Evolutionary conservation across 192 early-diverging fungal genomes (phyloP), one percentile per base, ranked within the genome.

Genomic region (Spizellomyces sp.): DNA sequence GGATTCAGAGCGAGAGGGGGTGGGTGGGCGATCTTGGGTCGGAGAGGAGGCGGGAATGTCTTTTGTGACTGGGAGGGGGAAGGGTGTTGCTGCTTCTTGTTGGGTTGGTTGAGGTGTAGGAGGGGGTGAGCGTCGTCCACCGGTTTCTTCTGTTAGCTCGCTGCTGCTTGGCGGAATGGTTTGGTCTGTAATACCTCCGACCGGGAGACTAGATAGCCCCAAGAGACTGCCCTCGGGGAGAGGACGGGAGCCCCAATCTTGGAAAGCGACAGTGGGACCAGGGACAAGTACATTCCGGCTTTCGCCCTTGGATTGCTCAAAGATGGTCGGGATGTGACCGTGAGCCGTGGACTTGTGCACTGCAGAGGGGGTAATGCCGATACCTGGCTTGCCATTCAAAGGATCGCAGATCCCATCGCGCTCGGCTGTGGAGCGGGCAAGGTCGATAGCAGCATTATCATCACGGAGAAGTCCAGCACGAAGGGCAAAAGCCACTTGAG

Each of bases 401-500:
- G 66, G 42, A 6, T 17, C 17, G 10, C 19, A 5, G 22, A 47
- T 14, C 6, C 9, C 58, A 15, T 59, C 45, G 10, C 47, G 10
- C 43, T 42, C 56, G 8, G 68, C 68, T 6, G 45, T 21, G 4
- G 9, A 10, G 19, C 68, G 56, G 3, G 68, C 68, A 44, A 70
- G 57, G 14, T 59, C 58, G 5, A 62, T 45, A 27, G 68, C 68
- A 0, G 68, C 41, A n/a, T 59, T 70, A 9, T 67, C 50, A 12
- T 67, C 17, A 9, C 45, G 55, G 27, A 61, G 46, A 7, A 70
- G 46, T 9, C 58, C 68, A 19, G 68, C 9, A 14, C 68, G 56
- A 47, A 70, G 41, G 8, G 68, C 68, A 42, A 70, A 70, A 10
- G 68, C 68, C 10, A 47, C n/a, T 6, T 42, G 56, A 47, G 68